Base-by-base conservation (phyloP, 805 yeast genomes). In the Cyberlindnera maclurae region DNA sequence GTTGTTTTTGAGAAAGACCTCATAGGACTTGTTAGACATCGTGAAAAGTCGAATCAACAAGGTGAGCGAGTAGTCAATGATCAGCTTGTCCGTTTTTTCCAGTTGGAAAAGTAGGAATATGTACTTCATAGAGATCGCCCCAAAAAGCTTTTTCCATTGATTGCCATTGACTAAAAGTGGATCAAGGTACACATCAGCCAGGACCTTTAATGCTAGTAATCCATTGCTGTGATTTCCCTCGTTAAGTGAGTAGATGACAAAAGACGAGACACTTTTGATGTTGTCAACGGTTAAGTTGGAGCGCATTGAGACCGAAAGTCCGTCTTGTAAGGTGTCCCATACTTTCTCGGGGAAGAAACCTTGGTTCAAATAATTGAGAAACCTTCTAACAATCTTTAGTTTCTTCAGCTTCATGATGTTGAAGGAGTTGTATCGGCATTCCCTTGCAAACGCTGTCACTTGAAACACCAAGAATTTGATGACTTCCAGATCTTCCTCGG, bases 61-160 rank as follows among this genome's bases (percentile, higher is more conserved):
- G n/a, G 59, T 58, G n/a, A 68, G 41, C 0, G 62, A 54, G 8
- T 51, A 44, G 27, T 59, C 55, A n/a, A 55, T 62, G 15, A 43
- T 45, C 5, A 41, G 27, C 29, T 55, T 59, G 43, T 54, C 55
- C 33, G 35, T 49, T 70, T 34, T 60, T 53, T 24, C 64, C 44
- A 37, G 67, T 51, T 65, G 65, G 37, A 73, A 59, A 11, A 82
- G 52, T 12, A 82, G 54, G 10, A 83, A 59, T 9, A 83, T 62
- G 82, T 89, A 79, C 51, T 80, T 82, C 5, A 79, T 67, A 1
- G 85, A 73, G 3, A 84, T 65, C 0, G 80, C 64, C 33, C 77
- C 69, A 67, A 71, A 49, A 59, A 68, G 49, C 58, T 70, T 54
- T 58, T 72, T 55, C 20, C 70, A 52, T 29, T 71, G 74, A 44